Base-by-base conservation (phyloP, 2,329 filamentous ascomycete species). In the Neoarthrinium moseri region DNA sequence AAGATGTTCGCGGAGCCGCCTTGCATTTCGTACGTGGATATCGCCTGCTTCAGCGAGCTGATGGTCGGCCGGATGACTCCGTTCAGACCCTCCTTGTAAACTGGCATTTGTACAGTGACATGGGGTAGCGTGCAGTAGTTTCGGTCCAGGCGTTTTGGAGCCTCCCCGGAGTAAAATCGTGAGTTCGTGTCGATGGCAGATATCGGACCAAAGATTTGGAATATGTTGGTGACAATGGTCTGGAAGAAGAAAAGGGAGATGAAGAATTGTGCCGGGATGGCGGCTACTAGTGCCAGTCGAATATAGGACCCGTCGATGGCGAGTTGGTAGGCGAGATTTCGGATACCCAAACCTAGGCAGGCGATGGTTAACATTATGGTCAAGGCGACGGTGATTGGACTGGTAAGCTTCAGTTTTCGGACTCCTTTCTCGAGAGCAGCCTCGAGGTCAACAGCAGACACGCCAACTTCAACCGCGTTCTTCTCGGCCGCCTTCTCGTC, bases 1-100 rank as follows among this genome's bases (percentile, higher is more conserved):
- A 85, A 84, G 51, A 87, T 83, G 56, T 80, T 84, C 21, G 83
- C 83, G 1, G 81, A 78, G 6, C 83, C 83, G n/a, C 83, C 83
- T 57, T 79, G 75, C 53, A 77, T 63, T 52, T 81, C 78, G 52
- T 82, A 83, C 11, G 77, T 77, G 27, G 76, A 77, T 49, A 82
- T 81, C 15, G 78, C 79, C 12, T 72, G 71, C 57, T 79, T 80
- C 26, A 82, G 61, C 4, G 75, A 80, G 17, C 72, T 68, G 34
- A 82, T 71, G 0, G 78, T 82, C 0, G 79, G 78, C 36, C 70
- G 68, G 51, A 82, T 81, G 57, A 79, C 72, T 13, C 61, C 64
- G n/a, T 53, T 57, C 12, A 75, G 54, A 4, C 71, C 71, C 53
- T 75, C 72, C 59, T 76, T 77, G 56, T 73, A 75, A 12, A 75